Base-by-base conservation (phyloP, 2,329 filamentous ascomycete species). In the Didymellaceae sp. region DNA sequence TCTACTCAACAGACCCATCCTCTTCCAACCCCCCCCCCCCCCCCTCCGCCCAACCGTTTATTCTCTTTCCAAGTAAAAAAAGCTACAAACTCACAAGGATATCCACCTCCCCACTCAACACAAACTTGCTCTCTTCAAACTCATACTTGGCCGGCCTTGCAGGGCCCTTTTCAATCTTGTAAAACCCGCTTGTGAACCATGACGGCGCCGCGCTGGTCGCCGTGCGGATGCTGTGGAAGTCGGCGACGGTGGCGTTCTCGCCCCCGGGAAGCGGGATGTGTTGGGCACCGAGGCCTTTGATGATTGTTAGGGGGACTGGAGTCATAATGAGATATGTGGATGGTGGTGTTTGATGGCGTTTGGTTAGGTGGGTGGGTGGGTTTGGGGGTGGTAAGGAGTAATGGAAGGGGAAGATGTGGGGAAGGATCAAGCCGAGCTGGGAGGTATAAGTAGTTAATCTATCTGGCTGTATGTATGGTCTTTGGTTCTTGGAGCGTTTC, bases 251-350 rank as follows among this genome's bases (percentile, higher is more conserved):
- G 7, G 58, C 59, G 30, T 59, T 57, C n/a, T 58, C 55, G 30
- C 54, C 56, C 7, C 50, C 14, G 2, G 58, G 60, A 3, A 63
- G 40, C 2, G 52, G 52, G 16, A 61, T 63, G 35, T 48, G 50
- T 30, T 61, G 56, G 18, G 57, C 49, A 39, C 59, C 58, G 18
- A 58, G 58, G 38, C 56, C 60, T 39, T 63, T 63, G 46, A 61
- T 55, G 35, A 63, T 40, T 10, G 58, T 61, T 13, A 63, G 56
- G 26, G 58, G 58, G 16, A 63, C 54, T n/a, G n/a, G n/a, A n/a
- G n/a, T n/a, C n/a, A n/a, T n/a, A n/a, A n/a, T n/a, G n/a, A n/a
- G n/a, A n/a, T n/a, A n/a, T n/a, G n/a, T n/a, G n/a, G n/a, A n/a
- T n/a, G n/a, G n/a, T n/a, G n/a, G n/a, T n/a, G n/a, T n/a, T n/a